Percentiles rank a stretch among this genome's conserved stretches.
Evolutionary conservation across 441 rosid genomes (phyloP).

Genomic region (Metrosideros polymorpha): DNA sequence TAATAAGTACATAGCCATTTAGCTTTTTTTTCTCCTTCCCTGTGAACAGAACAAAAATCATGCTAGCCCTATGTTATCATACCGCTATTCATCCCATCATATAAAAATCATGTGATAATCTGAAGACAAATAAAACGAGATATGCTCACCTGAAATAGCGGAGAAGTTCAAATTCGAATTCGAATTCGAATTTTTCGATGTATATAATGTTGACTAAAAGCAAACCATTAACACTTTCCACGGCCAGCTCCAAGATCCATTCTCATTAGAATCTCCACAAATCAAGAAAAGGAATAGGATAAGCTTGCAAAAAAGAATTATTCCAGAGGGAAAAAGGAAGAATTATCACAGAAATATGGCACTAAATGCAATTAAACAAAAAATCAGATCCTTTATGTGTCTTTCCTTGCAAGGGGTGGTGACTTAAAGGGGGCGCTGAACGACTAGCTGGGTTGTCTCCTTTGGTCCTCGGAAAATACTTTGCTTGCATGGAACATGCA

Average conservation of each 20-base stretch:
- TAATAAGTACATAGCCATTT: not conserved
- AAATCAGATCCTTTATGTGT: not conserved
- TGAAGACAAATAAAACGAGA: not conserved
- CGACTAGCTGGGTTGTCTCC: not conserved
- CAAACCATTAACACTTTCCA: not conserved
- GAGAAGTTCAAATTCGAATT: not conserved
- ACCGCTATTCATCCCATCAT: not conserved
- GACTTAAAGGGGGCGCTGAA: not conserved
- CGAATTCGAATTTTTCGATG: not conserved
- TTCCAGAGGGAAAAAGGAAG: not conserved
- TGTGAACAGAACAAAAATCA: no score
- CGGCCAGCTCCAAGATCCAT: not conserved
- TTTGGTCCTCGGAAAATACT: not conserved
- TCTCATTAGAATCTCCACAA: not conserved
- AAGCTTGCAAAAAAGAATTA: not conserved
- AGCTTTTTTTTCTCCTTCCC: not conserved
- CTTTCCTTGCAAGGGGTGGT: not conserved
- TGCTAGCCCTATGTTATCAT: rapidly evolving
- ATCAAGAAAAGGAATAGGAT: not conserved
- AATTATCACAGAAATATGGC: not conserved
- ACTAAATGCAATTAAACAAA: not conserved
- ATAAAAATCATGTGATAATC: not conserved
- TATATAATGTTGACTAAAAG: not conserved
- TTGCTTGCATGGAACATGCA: not conserved
- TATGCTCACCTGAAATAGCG: not conserved